phyloP scores from a whole-genome alignment of 768 basidiomycete species.

The Daedaleopsis sinensis region DNA sequence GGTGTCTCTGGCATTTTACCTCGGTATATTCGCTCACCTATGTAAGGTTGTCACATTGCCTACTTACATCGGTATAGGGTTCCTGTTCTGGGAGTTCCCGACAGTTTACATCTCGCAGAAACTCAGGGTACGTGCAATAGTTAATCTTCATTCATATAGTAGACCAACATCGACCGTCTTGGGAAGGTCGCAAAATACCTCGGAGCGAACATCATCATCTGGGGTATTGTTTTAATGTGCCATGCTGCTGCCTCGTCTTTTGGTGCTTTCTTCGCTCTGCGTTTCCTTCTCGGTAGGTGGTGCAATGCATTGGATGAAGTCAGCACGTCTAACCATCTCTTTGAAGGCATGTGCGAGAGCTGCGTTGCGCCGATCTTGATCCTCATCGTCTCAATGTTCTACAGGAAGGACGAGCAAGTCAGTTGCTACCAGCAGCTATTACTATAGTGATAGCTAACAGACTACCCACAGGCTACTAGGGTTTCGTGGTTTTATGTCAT shows the following conservation, averaged over 20 bases:
- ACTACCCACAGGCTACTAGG: slow-evolving; percentile 46
- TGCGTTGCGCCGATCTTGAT: slow-evolving; percentile 67
- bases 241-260: slow-evolving; percentile 61
- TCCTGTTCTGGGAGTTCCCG: slow-evolving; percentile 64
- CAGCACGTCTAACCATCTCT: neutral
- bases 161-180: neutral
- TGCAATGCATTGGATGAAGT: neutral
- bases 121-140: slow-evolving; percentile 26
- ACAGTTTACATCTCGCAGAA: slow-evolving; percentile 69
- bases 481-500: slow-evolving; percentile 72
- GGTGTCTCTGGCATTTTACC: slow-evolving; percentile 64
- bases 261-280: slow-evolving; percentile 61
- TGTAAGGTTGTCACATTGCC: neutral
- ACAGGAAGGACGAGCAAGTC: slow-evolving; percentile 68
- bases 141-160: neutral
- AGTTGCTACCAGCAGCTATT: neutral
- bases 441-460: neutral
- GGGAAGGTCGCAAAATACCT: slow-evolving; percentile 47
- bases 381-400: slow-evolving; percentile 67
- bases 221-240: slow-evolving; percentile 62
- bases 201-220: slow-evolving; percentile 61
- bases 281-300: slow-evolving; percentile 57
- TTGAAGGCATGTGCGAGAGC: slow-evolving; percentile 64
- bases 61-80: slow-evolving; percentile 39
- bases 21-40: slow-evolving; percentile 40